Evolutionary conservation across 179 eudicot genomes (phyloP).

Genomic region (Beta corolliflora): DNA sequence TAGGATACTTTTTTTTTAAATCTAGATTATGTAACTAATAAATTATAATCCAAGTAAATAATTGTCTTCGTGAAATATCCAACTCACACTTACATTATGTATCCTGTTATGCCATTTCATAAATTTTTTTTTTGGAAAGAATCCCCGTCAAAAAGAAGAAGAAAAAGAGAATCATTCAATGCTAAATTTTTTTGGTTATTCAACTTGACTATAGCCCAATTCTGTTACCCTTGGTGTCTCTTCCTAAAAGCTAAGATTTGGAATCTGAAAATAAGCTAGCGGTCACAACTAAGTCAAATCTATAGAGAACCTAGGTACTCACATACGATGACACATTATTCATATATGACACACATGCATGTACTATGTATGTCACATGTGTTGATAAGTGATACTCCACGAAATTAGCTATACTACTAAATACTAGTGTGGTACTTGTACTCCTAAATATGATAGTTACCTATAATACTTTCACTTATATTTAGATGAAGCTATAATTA

Average conservation of each 20-base stretch:
- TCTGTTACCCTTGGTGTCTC: conserved; percentile 5
- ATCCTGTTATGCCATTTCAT: no score
- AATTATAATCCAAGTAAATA: no score
- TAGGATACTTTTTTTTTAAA: no score
- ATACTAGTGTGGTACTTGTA: background rate
- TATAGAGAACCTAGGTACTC: conserved; percentile 6
- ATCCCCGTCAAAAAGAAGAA: no score
- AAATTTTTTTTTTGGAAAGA: fast-evolving
- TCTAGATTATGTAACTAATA: no score
- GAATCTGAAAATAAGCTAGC: conserved; percentile 14
- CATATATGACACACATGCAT: background rate
- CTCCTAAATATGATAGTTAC: background rate
- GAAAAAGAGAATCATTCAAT: no score
- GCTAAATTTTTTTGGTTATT: background rate
- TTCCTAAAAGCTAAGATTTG: conserved; percentile 11
- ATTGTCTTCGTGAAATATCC: no score
- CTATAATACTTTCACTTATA: background rate
- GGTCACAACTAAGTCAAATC: conserved; percentile 17
- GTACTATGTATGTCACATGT: conserved; percentile 25
- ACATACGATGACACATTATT: conserved; percentile 8
- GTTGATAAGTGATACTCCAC: conserved; percentile 2
- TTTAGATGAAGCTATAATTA: background rate
- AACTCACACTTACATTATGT: no score
- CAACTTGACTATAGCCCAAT: conserved; percentile 7
- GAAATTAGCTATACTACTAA: background rate